A percentile compares a stretch with the other conserved stretches of the same genome.
phyloP scores from a whole-genome alignment of 176 grass and related monocot genomes.

The Zoysia pacifica region DNA sequence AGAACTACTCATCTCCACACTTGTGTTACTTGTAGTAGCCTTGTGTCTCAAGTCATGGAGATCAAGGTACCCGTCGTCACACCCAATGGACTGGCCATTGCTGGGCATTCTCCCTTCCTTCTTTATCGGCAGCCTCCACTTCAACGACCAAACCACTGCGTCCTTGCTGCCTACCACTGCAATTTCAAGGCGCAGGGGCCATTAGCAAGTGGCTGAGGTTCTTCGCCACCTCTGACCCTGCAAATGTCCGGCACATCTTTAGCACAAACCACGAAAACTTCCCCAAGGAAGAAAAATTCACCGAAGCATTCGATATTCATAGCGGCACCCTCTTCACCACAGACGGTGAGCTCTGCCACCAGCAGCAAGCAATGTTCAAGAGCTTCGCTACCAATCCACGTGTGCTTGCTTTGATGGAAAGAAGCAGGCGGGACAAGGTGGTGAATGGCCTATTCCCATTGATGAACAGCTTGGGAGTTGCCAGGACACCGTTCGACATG shows the following conservation, averaged over 20 bases:
- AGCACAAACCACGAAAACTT: slow-evolving; percentile 29
- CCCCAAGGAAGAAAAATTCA: slow-evolving; percentile 38
- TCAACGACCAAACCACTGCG: background rate
- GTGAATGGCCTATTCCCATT: background rate
- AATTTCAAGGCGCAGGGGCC: background rate
- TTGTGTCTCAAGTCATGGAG: background rate
- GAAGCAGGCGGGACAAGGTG: background rate
- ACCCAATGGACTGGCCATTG: background rate
- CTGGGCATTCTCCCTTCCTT: background rate
- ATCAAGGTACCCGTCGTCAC: no score
- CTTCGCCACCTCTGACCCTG: slow-evolving; percentile 9
- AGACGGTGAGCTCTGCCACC: slow-evolving; percentile 32
- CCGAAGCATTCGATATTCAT: slow-evolving; percentile 25
- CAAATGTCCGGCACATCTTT: slow-evolving; percentile 42
- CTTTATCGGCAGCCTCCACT: background rate
- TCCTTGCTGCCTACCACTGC: background rate
- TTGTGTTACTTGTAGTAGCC: no score
- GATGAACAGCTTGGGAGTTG: background rate
- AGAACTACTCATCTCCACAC: no score
- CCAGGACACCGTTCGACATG: background rate
- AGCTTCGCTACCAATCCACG: background rate
- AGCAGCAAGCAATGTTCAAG: slow-evolving; percentile 2
- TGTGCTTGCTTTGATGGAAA: background rate
- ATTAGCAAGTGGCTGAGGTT: background rate
- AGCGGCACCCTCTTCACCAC: slow-evolving; percentile 28